Conservation (phyloP, 176 grass and related monocot species). For the Bolboschoenus planiculmis region DNA sequence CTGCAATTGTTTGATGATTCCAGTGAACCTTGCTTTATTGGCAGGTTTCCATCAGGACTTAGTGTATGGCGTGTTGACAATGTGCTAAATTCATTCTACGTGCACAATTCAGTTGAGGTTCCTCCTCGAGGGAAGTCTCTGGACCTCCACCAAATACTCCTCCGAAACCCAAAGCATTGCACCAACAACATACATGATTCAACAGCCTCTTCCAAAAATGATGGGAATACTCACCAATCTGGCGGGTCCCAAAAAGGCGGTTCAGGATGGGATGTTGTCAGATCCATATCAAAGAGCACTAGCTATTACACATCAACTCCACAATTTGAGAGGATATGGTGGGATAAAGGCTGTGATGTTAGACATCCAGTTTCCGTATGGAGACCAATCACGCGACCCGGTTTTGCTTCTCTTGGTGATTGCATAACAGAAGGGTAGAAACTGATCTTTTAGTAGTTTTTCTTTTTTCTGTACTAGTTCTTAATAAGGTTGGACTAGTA, state of each 20-base stretch:
- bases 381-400: conserved; percentile 64
- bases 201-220: conserved; percentile 35
- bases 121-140: conserved; percentile 46
- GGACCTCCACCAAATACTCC: conserved; percentile 83
- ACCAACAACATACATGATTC: conserved; percentile 41
- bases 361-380: conserved; percentile 84
- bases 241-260: conserved; percentile 27
- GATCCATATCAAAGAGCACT: conserved; percentile 62
- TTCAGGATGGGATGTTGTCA: conserved; percentile 70
- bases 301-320: conserved; percentile 85
- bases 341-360: conserved; percentile 85
- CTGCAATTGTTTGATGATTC: conserved; percentile 4
- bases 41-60: conserved; percentile 40
- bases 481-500: conserved; percentile 9
- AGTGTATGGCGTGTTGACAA: conserved; percentile 92
- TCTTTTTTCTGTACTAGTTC: conserved; percentile 1
- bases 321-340: conserved; percentile 98
- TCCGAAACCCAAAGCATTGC: conserved; percentile 58
- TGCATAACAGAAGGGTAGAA: conserved; percentile 87
- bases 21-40: background rate
- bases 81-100: conserved; percentile 62
- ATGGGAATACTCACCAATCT: conserved; percentile 34
- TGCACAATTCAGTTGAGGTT: conserved; percentile 62
- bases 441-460: conserved; percentile 20
- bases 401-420: conserved; percentile 77